Evolutionary conservation across 345 rosid genomes (phyloP), one percentile per base, ranked within the genome.

Genomic region (Ceriops decandra): DNA sequence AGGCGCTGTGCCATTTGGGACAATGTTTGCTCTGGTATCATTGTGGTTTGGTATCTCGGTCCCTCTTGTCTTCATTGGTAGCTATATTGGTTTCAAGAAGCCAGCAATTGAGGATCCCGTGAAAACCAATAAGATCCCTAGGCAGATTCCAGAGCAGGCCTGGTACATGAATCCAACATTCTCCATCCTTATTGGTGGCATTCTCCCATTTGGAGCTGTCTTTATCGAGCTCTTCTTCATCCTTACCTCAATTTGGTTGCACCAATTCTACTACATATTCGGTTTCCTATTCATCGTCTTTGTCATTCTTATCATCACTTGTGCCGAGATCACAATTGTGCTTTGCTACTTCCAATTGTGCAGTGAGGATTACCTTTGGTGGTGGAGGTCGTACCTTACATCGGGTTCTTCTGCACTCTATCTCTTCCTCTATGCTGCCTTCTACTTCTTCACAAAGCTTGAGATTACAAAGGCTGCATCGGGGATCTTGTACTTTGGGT

Each of bases 371-470:
- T 93, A 93, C 70, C 81, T 76, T 1, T 90, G 97, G 98, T 93
- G 98, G 98, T 93, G 98, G 98, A 93, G 96, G 74, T 88, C 98
- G 17, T 92, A 88, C 82, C 64, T 92, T 67, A 92, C 93, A 2
- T 86, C 98, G 0, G 98, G 98, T 36, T 88, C 98, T 32, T 88
- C 98, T 0, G 96, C 96, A 0, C 77, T 92, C 20, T 92, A 92
- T 69, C 92, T 93, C 64, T 90, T 90, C 82, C 90, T 93, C 67
- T 93, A 90, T 30, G 92, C 98, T 0, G 82, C 81, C 6, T 93
- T 90, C 84, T 93, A 93, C 83, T 90, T 93, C 85, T 90, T 83
- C 81, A 89, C 93, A 0, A 89, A 90, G 85, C 96, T 93, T 3
- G 89, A 93, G 83, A 93, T 93, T 74, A 87, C 96, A 5, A 93